These are phyloP conservation scores for Gentiana straminea DNA, from an alignment of 257 asterid genomes.

Conservation along the genomic window DNA sequence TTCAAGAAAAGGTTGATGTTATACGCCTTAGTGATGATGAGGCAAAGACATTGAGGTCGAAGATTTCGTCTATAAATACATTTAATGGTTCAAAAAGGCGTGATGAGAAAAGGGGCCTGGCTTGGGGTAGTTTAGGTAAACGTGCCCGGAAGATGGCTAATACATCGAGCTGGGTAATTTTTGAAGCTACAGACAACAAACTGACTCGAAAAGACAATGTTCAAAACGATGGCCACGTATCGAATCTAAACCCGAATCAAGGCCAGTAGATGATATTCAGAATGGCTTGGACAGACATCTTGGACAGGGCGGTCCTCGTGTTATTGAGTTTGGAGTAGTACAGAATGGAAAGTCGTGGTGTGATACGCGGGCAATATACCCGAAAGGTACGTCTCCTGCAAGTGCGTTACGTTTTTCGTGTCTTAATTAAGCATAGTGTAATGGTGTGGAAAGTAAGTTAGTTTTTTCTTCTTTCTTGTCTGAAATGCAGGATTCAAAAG, in stretches of 20 bases:
- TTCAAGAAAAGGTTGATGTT: conserved; percentile 30
- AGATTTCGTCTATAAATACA: conserved; percentile 4
- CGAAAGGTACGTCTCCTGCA: no score
- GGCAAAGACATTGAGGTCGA: conserved; percentile 23
- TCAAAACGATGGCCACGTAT: conserved; percentile 11
- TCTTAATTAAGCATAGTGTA: no score
- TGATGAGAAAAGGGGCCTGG: conserved; percentile 10
- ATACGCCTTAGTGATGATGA: conserved; percentile 69
- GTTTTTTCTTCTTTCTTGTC: no score
- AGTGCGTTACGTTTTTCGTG: no score
- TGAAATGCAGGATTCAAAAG: no score
- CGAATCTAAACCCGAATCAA: no score
- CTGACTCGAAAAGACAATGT: conserved; percentile 15
- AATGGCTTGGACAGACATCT: background rate
- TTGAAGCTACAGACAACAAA: conserved; percentile 21
- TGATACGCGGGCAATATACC: no score
- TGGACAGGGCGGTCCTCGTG: no score
- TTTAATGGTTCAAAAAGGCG: conserved; percentile 10
- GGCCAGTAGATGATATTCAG: no score
- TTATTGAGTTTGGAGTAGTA: no score
- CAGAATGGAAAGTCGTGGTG: no score
- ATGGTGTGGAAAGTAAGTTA: no score
- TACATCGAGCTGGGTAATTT: conserved; percentile 20
- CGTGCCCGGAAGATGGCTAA: background rate
- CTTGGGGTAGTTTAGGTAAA: background rate